Percentiles rank a stretch among this genome's conserved stretches.
Conservation (phyloP, 805 yeast genomes). For the Suhomyces sp. region DNA sequence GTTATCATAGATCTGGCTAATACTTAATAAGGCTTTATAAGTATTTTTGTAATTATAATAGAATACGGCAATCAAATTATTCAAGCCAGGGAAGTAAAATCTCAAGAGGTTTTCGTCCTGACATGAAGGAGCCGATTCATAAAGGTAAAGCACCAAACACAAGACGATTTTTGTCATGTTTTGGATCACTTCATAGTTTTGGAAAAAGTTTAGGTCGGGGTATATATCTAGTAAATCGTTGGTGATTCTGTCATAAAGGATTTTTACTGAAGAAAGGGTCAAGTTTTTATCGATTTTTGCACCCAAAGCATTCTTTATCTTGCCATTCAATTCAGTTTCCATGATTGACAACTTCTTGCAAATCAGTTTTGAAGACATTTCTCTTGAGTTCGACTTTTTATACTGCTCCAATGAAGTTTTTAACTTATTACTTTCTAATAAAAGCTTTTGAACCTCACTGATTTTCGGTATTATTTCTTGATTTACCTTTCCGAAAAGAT, state of each 20-base stretch:
- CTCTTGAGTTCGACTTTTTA: neutral
- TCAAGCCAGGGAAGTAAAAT: constrained; percentile 36
- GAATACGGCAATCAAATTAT: constrained; percentile 39
- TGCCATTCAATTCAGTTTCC: neutral
- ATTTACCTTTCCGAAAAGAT: constrained; percentile 2
- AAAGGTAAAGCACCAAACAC: constrained; percentile 23
- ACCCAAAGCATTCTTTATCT: constrained; percentile 4
- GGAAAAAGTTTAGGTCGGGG: constrained; percentile 21
- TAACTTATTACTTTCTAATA: constrained; percentile 1
- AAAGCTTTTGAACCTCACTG: neutral
- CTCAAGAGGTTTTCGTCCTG: constrained; percentile 7
- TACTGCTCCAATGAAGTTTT: neutral
- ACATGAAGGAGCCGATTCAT: constrained; percentile 7
- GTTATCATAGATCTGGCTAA: constrained; percentile 37
- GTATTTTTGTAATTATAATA: constrained; percentile 31
- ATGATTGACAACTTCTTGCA: neutral
- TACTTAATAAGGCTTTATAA: constrained; percentile 35
- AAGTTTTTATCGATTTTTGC: neutral
- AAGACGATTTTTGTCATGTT: constrained; percentile 24
- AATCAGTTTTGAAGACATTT: neutral
- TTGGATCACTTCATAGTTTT: constrained; percentile 10
- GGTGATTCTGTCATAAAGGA: constrained; percentile 8
- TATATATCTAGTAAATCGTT: constrained; percentile 16
- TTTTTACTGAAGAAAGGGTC: constrained; percentile 6
- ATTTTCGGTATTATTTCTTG: neutral